These are phyloP conservation scores for Lipomyces starkeyi DNA, from an alignment of 805 yeast species.

Conservation along the genomic window DNA sequence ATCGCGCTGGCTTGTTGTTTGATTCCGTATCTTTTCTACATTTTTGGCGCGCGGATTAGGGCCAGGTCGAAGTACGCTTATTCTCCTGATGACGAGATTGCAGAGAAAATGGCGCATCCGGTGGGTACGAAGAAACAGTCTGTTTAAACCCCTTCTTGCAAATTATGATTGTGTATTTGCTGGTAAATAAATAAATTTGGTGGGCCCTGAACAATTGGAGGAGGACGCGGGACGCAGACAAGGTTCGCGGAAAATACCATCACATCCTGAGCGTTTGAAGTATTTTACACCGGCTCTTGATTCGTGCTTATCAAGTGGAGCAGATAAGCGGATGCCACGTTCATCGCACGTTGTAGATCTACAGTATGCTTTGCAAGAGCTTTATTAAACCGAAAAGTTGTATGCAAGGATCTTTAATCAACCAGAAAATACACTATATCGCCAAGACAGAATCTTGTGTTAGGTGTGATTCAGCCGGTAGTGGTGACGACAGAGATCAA, in stretches of 20 bases:
- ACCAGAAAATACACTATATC: not conserved
- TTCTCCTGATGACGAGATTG: conserved; percentile 49
- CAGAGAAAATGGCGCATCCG: conserved; percentile 34
- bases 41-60: conserved; percentile 56
- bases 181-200: too few relatives aligned
- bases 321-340: too few relatives aligned
- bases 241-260: too few relatives aligned
- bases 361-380: too few relatives aligned
- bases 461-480: not conserved
- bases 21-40: conserved; percentile 60
- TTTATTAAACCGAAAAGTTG: too few relatives aligned
- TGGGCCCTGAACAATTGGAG: too few relatives aligned
- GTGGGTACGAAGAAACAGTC: not conserved
- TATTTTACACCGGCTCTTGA: too few relatives aligned
- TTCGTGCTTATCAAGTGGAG: too few relatives aligned
- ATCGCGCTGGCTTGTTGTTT: conserved; percentile 58
- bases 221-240: too few relatives aligned
- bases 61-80: conserved; percentile 68
- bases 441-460: too few relatives aligned
- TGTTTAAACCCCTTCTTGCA: not conserved
- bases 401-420: not conserved
- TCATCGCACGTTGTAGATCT: too few relatives aligned
- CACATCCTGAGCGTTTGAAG: too few relatives aligned
- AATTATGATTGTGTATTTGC: not conserved
- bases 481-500: not conserved